phyloP scores from a whole-genome alignment of 441 rosid species.

The Adansonia gregorii region DNA sequence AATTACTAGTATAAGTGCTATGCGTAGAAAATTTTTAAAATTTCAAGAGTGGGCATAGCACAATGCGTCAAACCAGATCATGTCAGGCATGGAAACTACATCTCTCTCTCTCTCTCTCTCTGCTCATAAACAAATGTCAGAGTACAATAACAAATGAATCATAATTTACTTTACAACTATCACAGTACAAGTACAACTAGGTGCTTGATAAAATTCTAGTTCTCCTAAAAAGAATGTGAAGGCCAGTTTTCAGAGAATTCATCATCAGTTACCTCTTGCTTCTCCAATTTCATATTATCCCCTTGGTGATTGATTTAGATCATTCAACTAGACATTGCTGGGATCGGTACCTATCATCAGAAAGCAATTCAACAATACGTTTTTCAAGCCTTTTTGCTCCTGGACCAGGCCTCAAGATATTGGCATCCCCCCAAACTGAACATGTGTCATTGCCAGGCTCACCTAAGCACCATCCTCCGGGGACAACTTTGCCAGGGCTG shows the following conservation, averaged over 20 bases:
- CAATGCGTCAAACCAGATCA: not conserved
- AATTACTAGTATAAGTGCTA: not conserved
- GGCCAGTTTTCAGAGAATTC: not conserved
- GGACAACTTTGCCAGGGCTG: constrained; percentile 50
- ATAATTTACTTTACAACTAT: constrained; percentile 29
- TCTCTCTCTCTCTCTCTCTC: not conserved
- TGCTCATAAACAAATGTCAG: not conserved
- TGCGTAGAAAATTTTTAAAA: not conserved
- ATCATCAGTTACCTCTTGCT: not conserved
- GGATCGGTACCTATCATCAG: constrained; percentile 53
- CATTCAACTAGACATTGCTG: constrained; percentile 65
- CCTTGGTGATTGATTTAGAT: constrained; percentile 21
- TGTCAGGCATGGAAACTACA: constrained; percentile 6
- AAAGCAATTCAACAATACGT: constrained; percentile 54
- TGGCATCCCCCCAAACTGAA: constrained; percentile 88
- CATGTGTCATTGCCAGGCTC: constrained; percentile 57
- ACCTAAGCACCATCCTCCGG: constrained; percentile 96
- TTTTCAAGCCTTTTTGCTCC: constrained; percentile 82
- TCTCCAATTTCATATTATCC: not conserved
- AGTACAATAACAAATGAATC: not conserved
- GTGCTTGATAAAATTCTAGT: not conserved
- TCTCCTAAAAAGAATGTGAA: constrained; percentile 13
- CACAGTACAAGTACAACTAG: constrained; percentile 14
- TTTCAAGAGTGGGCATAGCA: constrained; percentile 13
- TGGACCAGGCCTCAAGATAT: constrained; percentile 76